Conservation (phyloP, 2,329 filamentous ascomycete species). For the Arthrobotrys entomopaga region DNA sequence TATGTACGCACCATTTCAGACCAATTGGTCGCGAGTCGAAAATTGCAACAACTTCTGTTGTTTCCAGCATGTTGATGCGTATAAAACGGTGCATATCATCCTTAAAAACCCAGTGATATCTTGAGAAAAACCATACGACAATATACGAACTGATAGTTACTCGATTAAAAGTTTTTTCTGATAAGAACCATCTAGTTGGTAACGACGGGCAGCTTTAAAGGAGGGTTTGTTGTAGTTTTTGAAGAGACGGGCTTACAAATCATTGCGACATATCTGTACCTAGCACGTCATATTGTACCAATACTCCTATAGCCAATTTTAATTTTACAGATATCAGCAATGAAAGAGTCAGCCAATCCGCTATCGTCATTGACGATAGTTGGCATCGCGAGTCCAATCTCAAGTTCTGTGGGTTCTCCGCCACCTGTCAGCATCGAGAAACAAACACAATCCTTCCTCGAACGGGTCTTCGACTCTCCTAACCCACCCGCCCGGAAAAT, state of each 20-base stretch:
- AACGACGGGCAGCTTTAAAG: constrained; percentile 1
- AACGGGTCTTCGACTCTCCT: constrained; percentile 40
- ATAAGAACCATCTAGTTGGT: neutral
- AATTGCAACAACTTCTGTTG: constrained; percentile 21
- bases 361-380: constrained; percentile 45
- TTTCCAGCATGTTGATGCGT: constrained; percentile 28
- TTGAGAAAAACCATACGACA: constrained; percentile 27
- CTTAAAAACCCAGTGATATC: constrained; percentile 21
- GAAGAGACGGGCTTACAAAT: constrained; percentile 42
- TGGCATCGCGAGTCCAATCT: constrained; percentile 34
- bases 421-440: constrained; percentile 6
- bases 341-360: constrained; percentile 33
- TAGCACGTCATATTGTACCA: constrained; percentile 50
- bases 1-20: constrained; percentile 16
- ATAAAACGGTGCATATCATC: constrained; percentile 38
- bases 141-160: constrained; percentile 4
- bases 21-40: constrained; percentile 36
- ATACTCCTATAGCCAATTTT: constrained; percentile 15
- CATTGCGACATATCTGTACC: constrained; percentile 54
- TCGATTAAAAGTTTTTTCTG: constrained; percentile 3
- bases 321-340: constrained; percentile 25
- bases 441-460: constrained; percentile 20
- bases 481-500: constrained; percentile 43
- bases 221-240: constrained; percentile 36
- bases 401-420: constrained; percentile 34